Conservation (phyloP, 495 filamentous ascomycete genomes). For the Podospora pseudopauciseta region DNA sequence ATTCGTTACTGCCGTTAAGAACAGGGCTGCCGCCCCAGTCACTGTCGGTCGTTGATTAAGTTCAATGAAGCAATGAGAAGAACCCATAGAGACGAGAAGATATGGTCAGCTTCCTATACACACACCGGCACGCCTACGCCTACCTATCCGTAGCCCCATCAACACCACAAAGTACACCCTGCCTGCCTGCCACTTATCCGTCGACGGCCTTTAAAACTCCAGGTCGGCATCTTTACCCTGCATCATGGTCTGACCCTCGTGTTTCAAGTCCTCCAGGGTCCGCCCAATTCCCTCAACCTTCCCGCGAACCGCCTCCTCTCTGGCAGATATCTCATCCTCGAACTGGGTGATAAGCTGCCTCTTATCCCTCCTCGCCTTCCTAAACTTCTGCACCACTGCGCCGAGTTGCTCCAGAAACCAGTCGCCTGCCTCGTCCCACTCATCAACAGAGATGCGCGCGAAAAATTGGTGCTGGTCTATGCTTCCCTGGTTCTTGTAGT, state of each 20-base stretch:
- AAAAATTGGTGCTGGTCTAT: slow-evolving; percentile 61
- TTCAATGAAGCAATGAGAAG: background rate
- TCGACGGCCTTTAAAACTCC: slow-evolving; percentile 14
- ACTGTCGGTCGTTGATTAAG: background rate
- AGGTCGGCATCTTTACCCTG: slow-evolving; percentile 45
- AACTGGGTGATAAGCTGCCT: slow-evolving; percentile 62
- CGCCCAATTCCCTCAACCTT: slow-evolving; percentile 53
- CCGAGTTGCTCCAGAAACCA: slow-evolving; percentile 70
- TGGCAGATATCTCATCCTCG: slow-evolving; percentile 58
- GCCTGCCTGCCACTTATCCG: background rate
- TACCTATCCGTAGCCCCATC: background rate
- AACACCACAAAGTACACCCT: background rate
- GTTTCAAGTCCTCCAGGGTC: slow-evolving; percentile 53
- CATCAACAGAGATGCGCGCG: slow-evolving; percentile 56
- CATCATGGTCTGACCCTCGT: slow-evolving; percentile 56
- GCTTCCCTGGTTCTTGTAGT: slow-evolving; percentile 37
- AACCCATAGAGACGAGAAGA: background rate
- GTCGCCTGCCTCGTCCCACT: slow-evolving; percentile 84
- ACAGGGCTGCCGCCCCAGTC: background rate
- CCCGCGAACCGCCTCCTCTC: slow-evolving; percentile 50
- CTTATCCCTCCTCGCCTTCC: slow-evolving; percentile 59
- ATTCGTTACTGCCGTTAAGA: background rate
- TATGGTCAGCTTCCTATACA: background rate
- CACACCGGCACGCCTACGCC: background rate
- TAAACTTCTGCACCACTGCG: slow-evolving; percentile 59